These are phyloP conservation scores for Saccharomycopsis babjevae DNA, from an alignment of 805 yeast species.

Conservation along the genomic window DNA sequence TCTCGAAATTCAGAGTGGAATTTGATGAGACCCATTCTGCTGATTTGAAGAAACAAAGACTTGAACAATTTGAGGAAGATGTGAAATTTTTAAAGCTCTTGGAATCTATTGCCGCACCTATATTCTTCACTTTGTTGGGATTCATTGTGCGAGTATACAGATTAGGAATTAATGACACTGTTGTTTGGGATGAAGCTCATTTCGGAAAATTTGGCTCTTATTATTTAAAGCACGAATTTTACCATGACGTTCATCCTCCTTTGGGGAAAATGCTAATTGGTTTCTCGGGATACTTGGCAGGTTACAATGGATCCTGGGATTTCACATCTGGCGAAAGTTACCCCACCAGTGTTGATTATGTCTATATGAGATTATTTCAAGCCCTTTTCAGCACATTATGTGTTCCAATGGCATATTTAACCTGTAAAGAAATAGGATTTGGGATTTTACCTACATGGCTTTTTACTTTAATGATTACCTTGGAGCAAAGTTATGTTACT, in stretches of 20 bases:
- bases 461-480: slow-evolving; percentile 63
- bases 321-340: slow-evolving; percentile 73
- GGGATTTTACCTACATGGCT: slow-evolving; percentile 65
- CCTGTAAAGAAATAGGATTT: slow-evolving; percentile 67
- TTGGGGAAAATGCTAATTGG: slow-evolving; percentile 90
- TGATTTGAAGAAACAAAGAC: not conserved
- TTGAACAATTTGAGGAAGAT: not conserved
- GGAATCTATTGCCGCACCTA: slow-evolving; percentile 36
- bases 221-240: slow-evolving; percentile 77
- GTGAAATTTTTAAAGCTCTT: not conserved
- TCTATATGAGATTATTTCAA: slow-evolving; percentile 79
- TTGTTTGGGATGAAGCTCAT: slow-evolving; percentile 72
- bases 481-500: slow-evolving; percentile 75
- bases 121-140: slow-evolving; percentile 54
- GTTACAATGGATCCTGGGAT: slow-evolving; percentile 81
- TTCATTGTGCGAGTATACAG: slow-evolving; percentile 66
- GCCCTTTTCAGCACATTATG: slow-evolving; percentile 74
- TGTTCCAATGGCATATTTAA: slow-evolving; percentile 78
- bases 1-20: not conserved
- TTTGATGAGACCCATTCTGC: slow-evolving; percentile 3
- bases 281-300: slow-evolving; percentile 72
- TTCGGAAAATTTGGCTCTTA: slow-evolving; percentile 94
- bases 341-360: slow-evolving; percentile 67
- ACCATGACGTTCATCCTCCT: slow-evolving; percentile 96
- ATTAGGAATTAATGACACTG: slow-evolving; percentile 60